Evolutionary conservation across 768 basidiomycete genomes (phyloP).

Genomic region (Agrocybe chaxingu): DNA sequence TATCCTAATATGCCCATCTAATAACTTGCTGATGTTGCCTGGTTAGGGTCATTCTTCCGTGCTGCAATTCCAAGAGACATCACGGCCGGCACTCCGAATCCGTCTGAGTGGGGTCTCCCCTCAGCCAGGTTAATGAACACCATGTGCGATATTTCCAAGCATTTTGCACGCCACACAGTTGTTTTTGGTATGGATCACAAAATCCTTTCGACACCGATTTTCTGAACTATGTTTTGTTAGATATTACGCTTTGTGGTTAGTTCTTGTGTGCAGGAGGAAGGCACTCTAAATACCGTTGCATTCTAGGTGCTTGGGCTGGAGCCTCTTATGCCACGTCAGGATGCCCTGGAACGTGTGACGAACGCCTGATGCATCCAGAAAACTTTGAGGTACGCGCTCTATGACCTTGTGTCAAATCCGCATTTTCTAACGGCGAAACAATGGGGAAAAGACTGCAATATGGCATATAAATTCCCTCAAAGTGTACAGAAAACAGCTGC

Average conservation of each 20-base stretch:
- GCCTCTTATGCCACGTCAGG: constrained; percentile 68
- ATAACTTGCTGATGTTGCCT: constrained; percentile 29
- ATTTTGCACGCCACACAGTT: constrained; percentile 69
- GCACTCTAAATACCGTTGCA: background rate
- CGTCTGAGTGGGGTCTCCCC: constrained; percentile 67
- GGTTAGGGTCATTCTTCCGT: constrained; percentile 78
- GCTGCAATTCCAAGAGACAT: constrained; percentile 74
- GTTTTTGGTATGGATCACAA: constrained; percentile 60
- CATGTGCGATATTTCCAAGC: constrained; percentile 55
- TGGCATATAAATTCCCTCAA: constrained; percentile 82
- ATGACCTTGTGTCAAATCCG: background rate
- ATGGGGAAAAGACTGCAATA: constrained; percentile 57
- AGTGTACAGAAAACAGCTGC: constrained; percentile 60
- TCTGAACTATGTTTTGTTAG: constrained; percentile 32
- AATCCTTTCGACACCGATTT: constrained; percentile 15
- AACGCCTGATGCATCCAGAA: constrained; percentile 56
- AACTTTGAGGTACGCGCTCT: constrained; percentile 63
- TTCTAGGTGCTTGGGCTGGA: constrained; percentile 77
- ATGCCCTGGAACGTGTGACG: constrained; percentile 72
- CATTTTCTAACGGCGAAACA: background rate
- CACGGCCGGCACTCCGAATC: constrained; percentile 55
- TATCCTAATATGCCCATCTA: background rate
- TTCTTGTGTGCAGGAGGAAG: background rate
- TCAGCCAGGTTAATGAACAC: constrained; percentile 57
- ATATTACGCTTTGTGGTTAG: constrained; percentile 82